A percentile compares a stretch with the other conserved stretches of the same genome.
These are phyloP conservation scores for Solanum peruvianum DNA, from an alignment of 257 asterid species.

Conservation along the genomic window DNA sequence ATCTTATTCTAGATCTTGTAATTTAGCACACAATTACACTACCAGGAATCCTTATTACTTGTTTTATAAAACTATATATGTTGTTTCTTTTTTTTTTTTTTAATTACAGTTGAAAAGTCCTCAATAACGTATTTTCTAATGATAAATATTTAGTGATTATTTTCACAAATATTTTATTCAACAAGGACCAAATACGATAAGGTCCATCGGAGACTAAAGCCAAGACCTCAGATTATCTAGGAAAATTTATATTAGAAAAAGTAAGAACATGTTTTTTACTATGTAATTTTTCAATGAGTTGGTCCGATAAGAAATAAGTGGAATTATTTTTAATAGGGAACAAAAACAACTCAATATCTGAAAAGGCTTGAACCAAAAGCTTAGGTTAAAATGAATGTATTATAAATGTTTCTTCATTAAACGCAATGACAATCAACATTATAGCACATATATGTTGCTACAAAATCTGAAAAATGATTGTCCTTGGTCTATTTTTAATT, in stretches of 20 bases:
- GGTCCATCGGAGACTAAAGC: not conserved
- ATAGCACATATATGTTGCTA: not conserved
- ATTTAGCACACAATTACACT: not conserved
- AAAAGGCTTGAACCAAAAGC: not conserved
- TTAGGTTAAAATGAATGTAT: not conserved
- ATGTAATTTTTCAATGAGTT: too few species aligned
- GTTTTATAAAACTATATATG: not conserved
- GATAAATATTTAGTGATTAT: too few species aligned
- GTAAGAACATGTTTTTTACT: too few species aligned
- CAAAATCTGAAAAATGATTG: not conserved
- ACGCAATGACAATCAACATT: not conserved
- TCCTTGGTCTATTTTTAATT: not conserved
- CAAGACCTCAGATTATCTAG: not conserved
- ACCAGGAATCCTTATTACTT: not conserved
- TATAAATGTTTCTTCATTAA: not conserved
- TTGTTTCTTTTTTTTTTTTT: not conserved
- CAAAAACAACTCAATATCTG: not conserved
- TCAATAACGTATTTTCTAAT: not conserved
- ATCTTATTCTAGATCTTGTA: not conserved
- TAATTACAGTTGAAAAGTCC: not conserved
- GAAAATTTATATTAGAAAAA: too few species aligned
- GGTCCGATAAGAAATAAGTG: not conserved
- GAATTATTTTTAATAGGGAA: not conserved
- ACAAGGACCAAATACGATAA: too few species aligned
- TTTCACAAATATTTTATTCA: too few species aligned